Percentiles rank a stretch among this genome's conserved stretches.
These are phyloP conservation scores for Asparagopsis taxiformis DNA, from an alignment of 31 red algal genomes.

Conservation along the genomic window DNA sequence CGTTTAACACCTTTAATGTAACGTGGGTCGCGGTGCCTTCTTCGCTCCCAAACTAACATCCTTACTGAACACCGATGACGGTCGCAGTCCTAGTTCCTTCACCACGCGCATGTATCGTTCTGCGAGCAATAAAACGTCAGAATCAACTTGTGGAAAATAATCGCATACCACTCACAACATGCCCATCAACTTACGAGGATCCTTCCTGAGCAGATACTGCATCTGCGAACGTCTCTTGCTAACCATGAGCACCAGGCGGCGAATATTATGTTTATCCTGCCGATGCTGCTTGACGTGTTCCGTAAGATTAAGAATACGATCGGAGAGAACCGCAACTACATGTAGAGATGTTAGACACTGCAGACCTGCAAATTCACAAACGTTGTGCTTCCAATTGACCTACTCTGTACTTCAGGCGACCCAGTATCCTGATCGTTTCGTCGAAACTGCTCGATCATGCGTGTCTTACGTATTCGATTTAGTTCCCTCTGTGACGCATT, in stretches of 20 bases:
- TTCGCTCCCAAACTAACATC: conserved; percentile 30
- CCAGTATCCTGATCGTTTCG: conserved; percentile 11
- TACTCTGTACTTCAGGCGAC: conserved; percentile 15
- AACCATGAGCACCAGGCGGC: conserved; percentile 31
- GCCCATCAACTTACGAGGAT: background rate
- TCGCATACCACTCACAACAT: background rate
- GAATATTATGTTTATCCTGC: conserved; percentile 27
- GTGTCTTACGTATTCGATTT: background rate
- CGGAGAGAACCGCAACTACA: conserved; percentile 22
- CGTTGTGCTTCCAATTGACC: background rate
- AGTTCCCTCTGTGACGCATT: conserved; percentile 18
- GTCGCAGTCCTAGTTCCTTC: conserved; percentile 9
- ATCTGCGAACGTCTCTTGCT: conserved; percentile 27
- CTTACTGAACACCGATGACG: conserved; percentile 30
- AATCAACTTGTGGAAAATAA: no score
- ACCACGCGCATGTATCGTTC: conserved; percentile 25
- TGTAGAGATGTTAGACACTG: background rate
- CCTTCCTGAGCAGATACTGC: conserved; percentile 30
- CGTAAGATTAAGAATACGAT: conserved; percentile 31
- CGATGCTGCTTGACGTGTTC: conserved; percentile 23
- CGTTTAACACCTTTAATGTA: background rate
- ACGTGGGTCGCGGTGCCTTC: background rate
- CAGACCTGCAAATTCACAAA: background rate
- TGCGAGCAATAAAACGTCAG: background rate
- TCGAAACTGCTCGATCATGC: background rate